Base-by-base conservation (phyloP, 441 rosid species). In the Flueggea neowawraea region DNA sequence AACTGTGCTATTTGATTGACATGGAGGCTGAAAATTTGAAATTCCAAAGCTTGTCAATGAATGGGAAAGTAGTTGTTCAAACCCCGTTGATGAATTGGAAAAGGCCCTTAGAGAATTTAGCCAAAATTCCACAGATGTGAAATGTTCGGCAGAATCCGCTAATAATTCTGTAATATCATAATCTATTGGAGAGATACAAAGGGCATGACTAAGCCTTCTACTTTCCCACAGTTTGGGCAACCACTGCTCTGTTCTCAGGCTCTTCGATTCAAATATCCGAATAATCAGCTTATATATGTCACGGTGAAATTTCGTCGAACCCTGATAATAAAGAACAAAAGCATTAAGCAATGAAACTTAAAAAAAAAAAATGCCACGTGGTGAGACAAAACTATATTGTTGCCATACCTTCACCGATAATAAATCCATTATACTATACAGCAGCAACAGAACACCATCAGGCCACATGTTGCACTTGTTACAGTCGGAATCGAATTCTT, bases 191-290 rank as follows among this genome's bases (percentile, higher is more conserved):
- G 96, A 80, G 64, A 73, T 69, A 71, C 98, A 95, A 64, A 92
- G 90, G 22, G 89, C 85, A 75, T 92, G 98, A 71, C 85, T 83
- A 43, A 90, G 84, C 78, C 97, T 89, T 80, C 97, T 85, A 68
- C 81, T 71, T 70, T 81, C 91, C 99, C 98, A 92, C 56, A 92
- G 69, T 67, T 73, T 70, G 67, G 86, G 68, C 69, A 92, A 49
- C 68, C 82, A 84, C 75, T 67, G 87, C 77, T 75, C 89, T 52
- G 72, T 17, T 58, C 80, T 76, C 63, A 85, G 60, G 58, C 78
- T 75, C 77, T 82, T 88, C 66, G 66, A 73, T 65, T 80, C 68
- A 69, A 77, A 84, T 56, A 84, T 58, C 67, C 80, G 79, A 59
- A 83, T 61, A 53, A 95, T 74, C 71, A 92, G 79, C 78, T 75